Evolutionary conservation across 2,329 filamentous ascomycete genomes (phyloP).

Genomic region (Clonostachys byssicola): DNA sequence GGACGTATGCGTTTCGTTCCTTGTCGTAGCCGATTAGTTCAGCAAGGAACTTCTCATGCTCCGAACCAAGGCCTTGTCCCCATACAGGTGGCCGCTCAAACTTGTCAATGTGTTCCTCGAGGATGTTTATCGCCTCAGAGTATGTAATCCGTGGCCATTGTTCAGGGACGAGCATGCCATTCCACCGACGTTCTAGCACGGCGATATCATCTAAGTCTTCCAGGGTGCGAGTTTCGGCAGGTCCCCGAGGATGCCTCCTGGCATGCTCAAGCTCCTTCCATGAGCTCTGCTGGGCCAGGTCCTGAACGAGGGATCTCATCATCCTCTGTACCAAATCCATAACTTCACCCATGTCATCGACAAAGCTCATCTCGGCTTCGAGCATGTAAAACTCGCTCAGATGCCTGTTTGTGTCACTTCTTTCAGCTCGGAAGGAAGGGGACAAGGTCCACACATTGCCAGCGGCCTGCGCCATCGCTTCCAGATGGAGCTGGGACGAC

Average conservation of each 20-base stretch:
- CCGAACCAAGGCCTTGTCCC: slow-evolving; percentile 74
- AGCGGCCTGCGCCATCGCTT: slow-evolving; percentile 83
- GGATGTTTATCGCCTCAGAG: slow-evolving; percentile 65
- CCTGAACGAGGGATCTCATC: slow-evolving; percentile 49
- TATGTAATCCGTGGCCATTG: slow-evolving; percentile 83
- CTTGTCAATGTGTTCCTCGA: slow-evolving; percentile 54
- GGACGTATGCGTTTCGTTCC: slow-evolving; percentile 45
- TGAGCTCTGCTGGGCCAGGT: slow-evolving; percentile 29
- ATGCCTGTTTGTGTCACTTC: slow-evolving; percentile 88
- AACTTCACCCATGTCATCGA: slow-evolving; percentile 62
- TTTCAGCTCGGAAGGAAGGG: slow-evolving; percentile 89
- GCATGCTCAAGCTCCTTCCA: slow-evolving; percentile 36
- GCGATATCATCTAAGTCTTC: slow-evolving; percentile 33
- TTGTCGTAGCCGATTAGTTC: slow-evolving; percentile 49
- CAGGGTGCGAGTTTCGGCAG: slow-evolving; percentile 31
- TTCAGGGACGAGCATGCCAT: slow-evolving; percentile 48
- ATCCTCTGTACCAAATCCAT: slow-evolving; percentile 80
- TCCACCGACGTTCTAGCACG: slow-evolving; percentile 67
- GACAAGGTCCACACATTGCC: slow-evolving; percentile 92
- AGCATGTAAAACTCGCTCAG: slow-evolving; percentile 99
- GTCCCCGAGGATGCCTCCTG: slow-evolving; percentile 15
- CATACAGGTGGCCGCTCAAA: slow-evolving; percentile 71
- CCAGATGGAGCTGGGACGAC: slow-evolving; percentile 89
- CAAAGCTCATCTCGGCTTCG: slow-evolving; percentile 84
- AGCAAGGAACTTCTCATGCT: slow-evolving; percentile 90